Evolutionary conservation across 176 grass and related monocot species (phyloP).

Genomic region (Bromus sterilis): DNA sequence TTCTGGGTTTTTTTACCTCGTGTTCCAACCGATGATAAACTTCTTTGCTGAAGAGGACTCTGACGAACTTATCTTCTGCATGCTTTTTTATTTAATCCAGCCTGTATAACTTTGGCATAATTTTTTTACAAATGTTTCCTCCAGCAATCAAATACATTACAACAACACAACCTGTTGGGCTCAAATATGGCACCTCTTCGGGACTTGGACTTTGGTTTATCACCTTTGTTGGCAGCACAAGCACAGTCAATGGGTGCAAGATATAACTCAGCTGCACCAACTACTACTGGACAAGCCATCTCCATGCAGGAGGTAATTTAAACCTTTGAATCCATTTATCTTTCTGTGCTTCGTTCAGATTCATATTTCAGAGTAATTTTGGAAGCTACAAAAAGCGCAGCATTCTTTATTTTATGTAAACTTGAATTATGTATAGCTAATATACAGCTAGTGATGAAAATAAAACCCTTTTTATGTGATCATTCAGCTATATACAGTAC

Average conservation of each 20-base stretch:
- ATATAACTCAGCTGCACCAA: conserved; percentile 57
- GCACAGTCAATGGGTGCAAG: conserved; percentile 53
- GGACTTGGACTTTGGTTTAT: conserved; percentile 68
- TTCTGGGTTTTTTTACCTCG: background rate
- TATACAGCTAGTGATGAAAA: background rate
- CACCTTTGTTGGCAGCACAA: conserved; percentile 54
- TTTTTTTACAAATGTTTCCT: conserved; percentile 25
- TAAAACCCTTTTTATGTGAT: background rate
- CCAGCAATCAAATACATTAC: conserved; percentile 91
- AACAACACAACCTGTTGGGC: conserved; percentile 49
- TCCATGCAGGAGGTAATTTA: conserved; percentile 78
- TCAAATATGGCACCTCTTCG: conserved; percentile 57
- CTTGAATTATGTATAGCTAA: background rate
- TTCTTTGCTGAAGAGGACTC: background rate
- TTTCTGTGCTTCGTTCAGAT: background rate
- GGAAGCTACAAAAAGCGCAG: background rate
- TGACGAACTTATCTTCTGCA: background rate
- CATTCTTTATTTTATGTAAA: background rate
- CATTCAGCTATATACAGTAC: background rate
- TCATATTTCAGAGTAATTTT: background rate
- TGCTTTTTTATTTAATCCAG: background rate
- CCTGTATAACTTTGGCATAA: background rate
- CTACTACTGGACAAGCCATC: conserved; percentile 57
- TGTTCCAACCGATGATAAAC: background rate
- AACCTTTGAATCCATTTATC: background rate